Evolutionary conservation across 352 stramenopile species (phyloP), one percentile per base, ranked within the genome.

Genomic region (Pythium plurisporium): DNA sequence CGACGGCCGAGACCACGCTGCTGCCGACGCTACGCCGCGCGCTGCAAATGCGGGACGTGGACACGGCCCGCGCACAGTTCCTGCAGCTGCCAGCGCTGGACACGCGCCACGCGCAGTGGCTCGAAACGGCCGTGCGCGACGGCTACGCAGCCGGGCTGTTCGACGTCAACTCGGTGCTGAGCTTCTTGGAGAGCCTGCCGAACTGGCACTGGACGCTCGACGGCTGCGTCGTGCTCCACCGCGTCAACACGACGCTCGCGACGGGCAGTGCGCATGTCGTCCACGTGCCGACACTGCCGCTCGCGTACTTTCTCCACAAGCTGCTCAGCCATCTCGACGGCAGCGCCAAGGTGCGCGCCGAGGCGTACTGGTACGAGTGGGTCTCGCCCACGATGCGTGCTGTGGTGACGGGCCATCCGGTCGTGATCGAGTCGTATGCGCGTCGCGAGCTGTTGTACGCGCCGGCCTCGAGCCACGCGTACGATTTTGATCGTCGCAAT

Each of bases 141-240:
- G 82, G 79, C 25, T 90, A 90, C 67, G 72, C 73, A 23, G 72
- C 76, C 5, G 77, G 80, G 4, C 37, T 86, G 17, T 81, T 84
- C 52, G 77, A 90, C 55, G 64, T 87, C 8, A 68, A 77, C 19
- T 73, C 82, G 63, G 48, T 90, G 45, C 58, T 90, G 20, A 85
- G 72, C 62, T 90, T 90, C 64, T 67, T 90, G 17, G 76, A 90
- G 47, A 67, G 54, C 12, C 67, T 90, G 30, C 77, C 77, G 4
- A 84, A 73, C 59, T 87, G 75, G 77, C 60, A 86, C 44, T 90
- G 77, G 80, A 83, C 80, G 49, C 61, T 88, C 11, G 77, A 88
- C 45, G 80, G 80, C 14, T 88, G 77, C 51, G 64, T 69, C n/a
- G 67, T 90, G 58, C 65, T 90, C 26, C 69, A 90, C 45, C 68